Conservation (phyloP, 2,329 filamentous ascomycete genomes). For the Colletotrichum costaricense region DNA sequence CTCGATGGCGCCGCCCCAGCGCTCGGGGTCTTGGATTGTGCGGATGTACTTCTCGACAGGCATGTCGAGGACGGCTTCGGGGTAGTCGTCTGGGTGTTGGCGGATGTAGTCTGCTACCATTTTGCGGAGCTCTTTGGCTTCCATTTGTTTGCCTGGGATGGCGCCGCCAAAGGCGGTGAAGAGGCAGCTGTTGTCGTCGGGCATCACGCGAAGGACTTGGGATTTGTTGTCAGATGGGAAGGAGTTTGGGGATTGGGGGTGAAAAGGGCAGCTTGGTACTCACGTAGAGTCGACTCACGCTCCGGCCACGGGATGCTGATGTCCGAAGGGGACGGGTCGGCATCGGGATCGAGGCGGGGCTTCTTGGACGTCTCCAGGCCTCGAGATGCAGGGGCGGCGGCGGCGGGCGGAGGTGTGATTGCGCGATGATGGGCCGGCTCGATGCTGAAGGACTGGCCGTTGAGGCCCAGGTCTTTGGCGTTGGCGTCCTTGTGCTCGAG, state of each 20-base stretch:
- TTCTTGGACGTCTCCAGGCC: slow-evolving; percentile 16
- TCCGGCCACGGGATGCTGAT: slow-evolving; percentile 60
- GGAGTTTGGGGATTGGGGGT: slow-evolving; percentile 42
- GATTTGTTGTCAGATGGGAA: slow-evolving; percentile 51
- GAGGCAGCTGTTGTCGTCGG: slow-evolving; percentile 94
- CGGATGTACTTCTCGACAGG: slow-evolving; percentile 80
- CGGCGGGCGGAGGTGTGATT: slow-evolving; percentile 27
- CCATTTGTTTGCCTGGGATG: slow-evolving; percentile 66
- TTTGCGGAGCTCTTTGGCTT: slow-evolving; percentile 71
- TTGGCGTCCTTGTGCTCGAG: slow-evolving; percentile 62
- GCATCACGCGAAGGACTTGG: slow-evolving; percentile 88
- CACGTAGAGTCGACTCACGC: slow-evolving; percentile 63
- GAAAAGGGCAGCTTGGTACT: slow-evolving; percentile 29
- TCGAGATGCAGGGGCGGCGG: slow-evolving; percentile 22
- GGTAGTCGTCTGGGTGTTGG: slow-evolving; percentile 77
- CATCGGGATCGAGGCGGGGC: slow-evolving; percentile 3
- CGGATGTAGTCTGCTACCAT: slow-evolving; percentile 85
- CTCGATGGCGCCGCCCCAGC: slow-evolving; percentile 94
- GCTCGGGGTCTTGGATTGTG: slow-evolving; percentile 82
- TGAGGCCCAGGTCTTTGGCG: slow-evolving; percentile 60
- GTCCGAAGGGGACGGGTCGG: slow-evolving; percentile 22
- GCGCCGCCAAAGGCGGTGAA: slow-evolving; percentile 90
- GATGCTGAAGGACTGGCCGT: slow-evolving; percentile 63
- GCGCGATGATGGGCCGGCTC: slow-evolving; percentile 46
- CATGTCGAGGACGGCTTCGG: slow-evolving; percentile 79